Evolutionary conservation across 768 basidiomycete species (phyloP), one percentile per base, ranked within the genome.

Genomic region (Russula brevipes): DNA sequence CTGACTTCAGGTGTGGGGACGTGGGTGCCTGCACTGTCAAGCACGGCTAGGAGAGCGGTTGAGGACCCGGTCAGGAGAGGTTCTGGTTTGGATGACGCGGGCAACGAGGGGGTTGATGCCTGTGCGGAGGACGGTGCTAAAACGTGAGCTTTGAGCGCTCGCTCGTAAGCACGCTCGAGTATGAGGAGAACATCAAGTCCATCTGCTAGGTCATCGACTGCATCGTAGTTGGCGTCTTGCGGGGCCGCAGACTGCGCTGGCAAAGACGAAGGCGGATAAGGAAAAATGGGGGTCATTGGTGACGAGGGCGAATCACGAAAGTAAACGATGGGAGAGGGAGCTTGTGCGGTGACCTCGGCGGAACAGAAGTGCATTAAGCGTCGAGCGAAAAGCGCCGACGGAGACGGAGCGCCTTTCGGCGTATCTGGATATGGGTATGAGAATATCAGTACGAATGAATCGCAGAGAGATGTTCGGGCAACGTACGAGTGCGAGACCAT

Each of bases 351-450:
- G 14, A 84, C 76, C 69, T 89, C 87, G 16, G 82, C 81, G 1
- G 88, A 85, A 67, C 87, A 91, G 64, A 82, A 89, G 71, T 95
- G 92, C 88, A 96, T 96, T 36, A 96, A 78, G 39, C 91, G 80
- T 19, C 86, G 79, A 2, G 90, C 89, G 64, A 89, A 89, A 5
- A 88, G 77, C 0, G 87, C 81, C 54, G 77, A 77, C 1, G 81
- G 72, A 14, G 80, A 77, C 35, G 75, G 54, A 5, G 60, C 41
- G 54, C 62, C 62, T 66, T 62, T 59, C 44, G 57, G 53, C 3
- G 59, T 57, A 59, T 59, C 57, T 61, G 51, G 24, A 35, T 14
- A 19, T 24, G 30, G 39, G 8, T 52, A 36, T 36, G 16, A 24
- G 36, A 45, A 52, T 8, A 14, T 53, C 42, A 4, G 31, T 39